Evolutionary conservation across 2,329 filamentous ascomycete species (phyloP), one percentile per base, ranked within the genome.

Genomic region (Scleromitrula shiraiana): DNA sequence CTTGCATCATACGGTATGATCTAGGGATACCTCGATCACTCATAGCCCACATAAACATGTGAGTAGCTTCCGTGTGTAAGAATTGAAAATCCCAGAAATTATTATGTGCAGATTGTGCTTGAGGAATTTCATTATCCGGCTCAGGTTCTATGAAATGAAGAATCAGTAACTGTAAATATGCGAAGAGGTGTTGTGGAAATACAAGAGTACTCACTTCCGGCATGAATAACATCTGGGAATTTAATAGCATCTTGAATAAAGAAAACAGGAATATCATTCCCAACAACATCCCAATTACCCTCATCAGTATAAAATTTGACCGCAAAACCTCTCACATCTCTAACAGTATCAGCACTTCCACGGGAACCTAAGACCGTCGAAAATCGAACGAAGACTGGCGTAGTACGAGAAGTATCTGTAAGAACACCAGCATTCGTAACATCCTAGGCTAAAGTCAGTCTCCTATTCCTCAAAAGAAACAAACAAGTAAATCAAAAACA

Each of bases 1-100:
- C 86, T 56, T 91, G 84, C 83, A 91, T 89, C 84, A 89, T 89
- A 20, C 86, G 80, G 66, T 75, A 89, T 0, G 82, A 87, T 2
- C 83, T 76, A 1, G 85, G 85, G 48, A 88, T 88, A 0, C 74
- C 73, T 23, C 84, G 75, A 62, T 89, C 86, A 7, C 78, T 84
- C 81, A 88, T 86, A 24, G 80, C 70, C 85, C 85, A 90, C 72
- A 86, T 79, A 56, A 78, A 84, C 82, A 88, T 88, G 63, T 89
- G 84, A 0, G 83, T 87, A 0, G 83, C 76, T 62, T 91, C 84
- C 0, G 78, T 70, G 58, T 88, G 80, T 53, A 82, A 65, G 53
- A 70, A 82, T 33, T 77, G 71, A 56, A 88, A 88, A 59, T 89
- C 84, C 83, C 83, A 88, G 59, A 86, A 87, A 59, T 85, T 86